Evolutionary conservation across 352 stramenopile species (phyloP).

Genomic region (Pythium aquatile): DNA sequence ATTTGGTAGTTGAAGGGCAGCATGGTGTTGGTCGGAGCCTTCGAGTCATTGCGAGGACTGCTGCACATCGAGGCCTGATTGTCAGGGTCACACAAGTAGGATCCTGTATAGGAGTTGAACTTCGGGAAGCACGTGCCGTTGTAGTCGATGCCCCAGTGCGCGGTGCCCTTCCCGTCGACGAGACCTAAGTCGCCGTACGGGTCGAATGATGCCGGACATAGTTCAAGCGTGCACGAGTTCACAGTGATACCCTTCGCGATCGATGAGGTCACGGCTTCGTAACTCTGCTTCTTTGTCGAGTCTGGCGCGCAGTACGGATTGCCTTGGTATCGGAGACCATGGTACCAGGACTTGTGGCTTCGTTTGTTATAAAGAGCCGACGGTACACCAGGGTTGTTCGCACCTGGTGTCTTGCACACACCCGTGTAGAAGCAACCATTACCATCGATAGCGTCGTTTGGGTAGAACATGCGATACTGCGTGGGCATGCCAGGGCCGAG

Average conservation of each 20-base stretch:
- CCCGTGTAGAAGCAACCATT: conserved; percentile 26
- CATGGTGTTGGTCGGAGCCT: conserved; percentile 52
- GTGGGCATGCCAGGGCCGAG: conserved; percentile 44
- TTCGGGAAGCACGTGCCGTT: conserved; percentile 36
- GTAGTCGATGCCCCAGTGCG: conserved; percentile 34
- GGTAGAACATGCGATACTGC: conserved; percentile 26
- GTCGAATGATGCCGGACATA: conserved; percentile 43
- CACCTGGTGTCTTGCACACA: conserved; percentile 33
- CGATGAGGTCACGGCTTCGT: conserved; percentile 26
- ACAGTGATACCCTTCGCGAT: conserved; percentile 33
- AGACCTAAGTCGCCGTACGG: conserved; percentile 38
- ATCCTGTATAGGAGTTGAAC: conserved; percentile 31
- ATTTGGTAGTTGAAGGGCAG: conserved; percentile 74
- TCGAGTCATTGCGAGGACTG: conserved; percentile 33
- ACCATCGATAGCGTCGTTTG: conserved; percentile 7
- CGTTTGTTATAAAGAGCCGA: conserved; percentile 38
- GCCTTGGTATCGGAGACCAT: conserved; percentile 46
- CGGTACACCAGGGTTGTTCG: conserved; percentile 49
- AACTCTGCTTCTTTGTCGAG: conserved; percentile 28
- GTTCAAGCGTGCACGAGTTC: conserved; percentile 37
- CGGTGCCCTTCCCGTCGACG: conserved; percentile 29
- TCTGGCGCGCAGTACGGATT: conserved; percentile 41
- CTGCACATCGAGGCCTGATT: conserved; percentile 40
- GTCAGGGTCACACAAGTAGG: conserved; percentile 35
- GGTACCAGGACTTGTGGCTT: conserved; percentile 55